Conservation (phyloP, 495 filamentous ascomycete genomes). For the Lasiosphaeriaceae sp. region DNA sequence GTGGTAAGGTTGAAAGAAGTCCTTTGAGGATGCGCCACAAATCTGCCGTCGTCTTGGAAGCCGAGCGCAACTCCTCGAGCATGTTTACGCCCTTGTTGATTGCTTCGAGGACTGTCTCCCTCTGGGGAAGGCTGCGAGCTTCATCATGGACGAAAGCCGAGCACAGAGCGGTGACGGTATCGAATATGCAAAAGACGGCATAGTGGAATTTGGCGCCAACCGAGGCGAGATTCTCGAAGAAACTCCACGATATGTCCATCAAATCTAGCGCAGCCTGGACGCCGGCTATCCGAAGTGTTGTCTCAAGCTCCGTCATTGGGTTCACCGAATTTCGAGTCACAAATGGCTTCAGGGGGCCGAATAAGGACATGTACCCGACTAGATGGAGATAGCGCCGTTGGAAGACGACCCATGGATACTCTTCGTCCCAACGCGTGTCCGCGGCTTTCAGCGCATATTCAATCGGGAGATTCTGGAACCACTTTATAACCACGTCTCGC, state of each 20-base stretch:
- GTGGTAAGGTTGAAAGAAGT: slow-evolving; percentile 21
- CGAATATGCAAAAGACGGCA: slow-evolving; percentile 51
- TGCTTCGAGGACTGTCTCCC: slow-evolving; percentile 37
- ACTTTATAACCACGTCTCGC: slow-evolving; percentile 32
- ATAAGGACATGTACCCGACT: slow-evolving; percentile 43
- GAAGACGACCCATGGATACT: slow-evolving; percentile 38
- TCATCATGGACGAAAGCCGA: slow-evolving; percentile 50
- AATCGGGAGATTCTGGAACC: slow-evolving; percentile 38
- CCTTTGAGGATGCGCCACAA: slow-evolving; percentile 28
- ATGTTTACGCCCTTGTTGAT: slow-evolving; percentile 36
- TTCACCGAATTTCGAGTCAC: slow-evolving; percentile 32
- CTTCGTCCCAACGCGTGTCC: slow-evolving; percentile 43
- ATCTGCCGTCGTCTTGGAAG: slow-evolving; percentile 25
- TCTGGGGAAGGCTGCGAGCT: slow-evolving; percentile 35
- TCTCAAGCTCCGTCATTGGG: slow-evolving; percentile 25
- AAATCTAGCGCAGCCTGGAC: slow-evolving; percentile 40
- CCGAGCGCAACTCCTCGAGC: slow-evolving; percentile 29
- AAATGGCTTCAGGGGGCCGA: slow-evolving; percentile 42
- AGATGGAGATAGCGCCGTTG: slow-evolving; percentile 49
- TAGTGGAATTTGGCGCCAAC: slow-evolving; percentile 48
- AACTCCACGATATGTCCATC: slow-evolving; percentile 35
- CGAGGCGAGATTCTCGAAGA: slow-evolving; percentile 42
- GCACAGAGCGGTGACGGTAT: slow-evolving; percentile 47
- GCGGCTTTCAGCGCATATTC: slow-evolving; percentile 37
- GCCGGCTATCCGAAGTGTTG: slow-evolving; percentile 29